phyloP scores from a whole-genome alignment of 140 eudicot genomes.

The Stevia rebaudiana region DNA sequence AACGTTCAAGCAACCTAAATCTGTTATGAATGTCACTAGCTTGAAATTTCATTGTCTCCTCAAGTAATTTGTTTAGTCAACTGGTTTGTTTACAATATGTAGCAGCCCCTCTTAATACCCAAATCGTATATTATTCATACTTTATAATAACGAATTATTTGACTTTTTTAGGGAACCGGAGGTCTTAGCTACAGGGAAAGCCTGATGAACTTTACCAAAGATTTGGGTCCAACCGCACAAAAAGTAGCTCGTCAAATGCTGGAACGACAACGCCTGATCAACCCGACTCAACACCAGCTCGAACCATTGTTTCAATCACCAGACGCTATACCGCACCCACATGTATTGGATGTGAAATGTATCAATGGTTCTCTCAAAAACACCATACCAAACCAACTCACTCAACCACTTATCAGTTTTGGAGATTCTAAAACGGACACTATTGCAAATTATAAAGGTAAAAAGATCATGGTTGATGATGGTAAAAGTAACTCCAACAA shows the following conservation, averaged over 20 bases:
- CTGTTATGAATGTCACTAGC: too few relatives aligned
- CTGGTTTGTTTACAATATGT: too few relatives aligned
- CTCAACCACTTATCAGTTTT: constrained; percentile 7
- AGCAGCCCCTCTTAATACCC: too few relatives aligned
- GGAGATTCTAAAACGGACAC: constrained; percentile 1
- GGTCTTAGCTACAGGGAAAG: constrained; percentile 34
- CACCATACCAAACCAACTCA: constrained; percentile 15
- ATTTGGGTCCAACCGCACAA: constrained; percentile 41
- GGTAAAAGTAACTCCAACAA: constrained; percentile 7
- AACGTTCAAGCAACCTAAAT: too few relatives aligned
- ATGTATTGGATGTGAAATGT: background rate
- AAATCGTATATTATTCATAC: background rate
- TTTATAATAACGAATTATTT: background rate
- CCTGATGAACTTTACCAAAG: constrained; percentile 31
- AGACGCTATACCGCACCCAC: background rate
- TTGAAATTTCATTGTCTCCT: too few relatives aligned
- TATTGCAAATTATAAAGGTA: constrained; percentile 16
- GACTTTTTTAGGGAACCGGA: constrained; percentile 14
- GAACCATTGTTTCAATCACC: background rate
- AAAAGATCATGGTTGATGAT: constrained; percentile 23
- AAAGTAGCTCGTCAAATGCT: constrained; percentile 31
- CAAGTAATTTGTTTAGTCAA: too few relatives aligned
- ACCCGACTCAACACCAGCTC: constrained; percentile 15
- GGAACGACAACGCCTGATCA: constrained; percentile 1
- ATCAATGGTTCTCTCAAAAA: constrained; percentile 4